These are phyloP conservation scores for Alternaria panax DNA, from an alignment of 2,329 filamentous ascomycete genomes.

Conservation along the genomic window DNA sequence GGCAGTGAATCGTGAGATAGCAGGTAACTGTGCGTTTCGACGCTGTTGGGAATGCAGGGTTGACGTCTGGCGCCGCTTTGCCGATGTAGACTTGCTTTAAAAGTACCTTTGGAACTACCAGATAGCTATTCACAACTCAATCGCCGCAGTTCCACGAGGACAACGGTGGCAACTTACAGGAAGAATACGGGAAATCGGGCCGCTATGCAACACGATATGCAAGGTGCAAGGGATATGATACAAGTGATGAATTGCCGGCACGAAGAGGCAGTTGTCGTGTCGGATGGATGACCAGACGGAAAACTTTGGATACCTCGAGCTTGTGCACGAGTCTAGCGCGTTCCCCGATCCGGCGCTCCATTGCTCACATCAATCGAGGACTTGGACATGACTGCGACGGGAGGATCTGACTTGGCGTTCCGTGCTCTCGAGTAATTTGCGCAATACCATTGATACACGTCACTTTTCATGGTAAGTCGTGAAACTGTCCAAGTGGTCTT, in stretches of 20 bases:
- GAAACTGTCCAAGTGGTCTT: neutral
- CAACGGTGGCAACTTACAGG: conserved; percentile 14
- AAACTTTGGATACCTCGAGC: conserved; percentile 32
- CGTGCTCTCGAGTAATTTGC: accelerated
- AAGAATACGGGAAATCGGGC: conserved; percentile 38
- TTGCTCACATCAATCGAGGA: conserved; percentile 5
- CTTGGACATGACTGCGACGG: neutral
- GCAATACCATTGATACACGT: neutral
- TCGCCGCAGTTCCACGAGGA: conserved; percentile 2
- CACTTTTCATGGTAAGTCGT: neutral
- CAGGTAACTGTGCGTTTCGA: conserved; percentile 8
- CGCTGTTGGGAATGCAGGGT: conserved; percentile 8
- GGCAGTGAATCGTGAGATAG: conserved; percentile 24
- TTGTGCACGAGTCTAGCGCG: conserved; percentile 29
- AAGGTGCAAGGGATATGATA: conserved; percentile 35
- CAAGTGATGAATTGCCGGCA: conserved; percentile 26
- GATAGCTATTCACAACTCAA: conserved; percentile 17
- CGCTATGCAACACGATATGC: conserved; percentile 40
- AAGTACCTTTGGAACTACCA: neutral
- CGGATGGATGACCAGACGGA: conserved; percentile 24
- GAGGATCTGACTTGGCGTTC: neutral
- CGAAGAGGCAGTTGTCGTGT: conserved; percentile 21
- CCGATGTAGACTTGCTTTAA: conserved; percentile 8
- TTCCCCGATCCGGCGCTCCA: conserved; percentile 19
- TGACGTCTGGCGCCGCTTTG: conserved; percentile 4